These are phyloP conservation scores for Aureobasidium vineae DNA, from an alignment of 2,329 filamentous ascomycete species.

Conservation along the genomic window DNA sequence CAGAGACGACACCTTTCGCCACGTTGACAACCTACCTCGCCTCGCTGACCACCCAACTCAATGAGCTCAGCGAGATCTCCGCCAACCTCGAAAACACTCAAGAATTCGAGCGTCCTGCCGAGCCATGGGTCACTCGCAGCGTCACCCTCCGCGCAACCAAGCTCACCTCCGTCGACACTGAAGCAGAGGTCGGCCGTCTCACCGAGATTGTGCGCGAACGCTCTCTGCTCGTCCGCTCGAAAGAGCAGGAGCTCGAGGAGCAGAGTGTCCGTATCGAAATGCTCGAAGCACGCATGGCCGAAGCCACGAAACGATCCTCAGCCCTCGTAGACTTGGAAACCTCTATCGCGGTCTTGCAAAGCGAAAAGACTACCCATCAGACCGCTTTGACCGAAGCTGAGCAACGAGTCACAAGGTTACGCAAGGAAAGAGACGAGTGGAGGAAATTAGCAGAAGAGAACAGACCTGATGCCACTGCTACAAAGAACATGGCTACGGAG, in stretches of 20 bases:
- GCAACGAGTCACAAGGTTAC: slow-evolving; percentile 43
- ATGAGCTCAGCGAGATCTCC: slow-evolving; percentile 65
- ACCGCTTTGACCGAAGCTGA: slow-evolving; percentile 56
- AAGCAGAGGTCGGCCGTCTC: slow-evolving; percentile 77
- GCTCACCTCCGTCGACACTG: slow-evolving; percentile 73
- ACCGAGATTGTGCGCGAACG: slow-evolving; percentile 78
- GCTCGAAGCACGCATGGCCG: slow-evolving; percentile 81
- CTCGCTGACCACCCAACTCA: slow-evolving; percentile 60
- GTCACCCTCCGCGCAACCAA: slow-evolving; percentile 81
- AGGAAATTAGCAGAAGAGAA: slow-evolving; percentile 63
- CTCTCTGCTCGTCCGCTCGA: slow-evolving; percentile 51
- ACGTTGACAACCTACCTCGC: slow-evolving; percentile 67
- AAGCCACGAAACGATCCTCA: slow-evolving; percentile 73
- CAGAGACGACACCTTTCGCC: slow-evolving; percentile 67
- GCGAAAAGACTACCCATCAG: slow-evolving; percentile 31
- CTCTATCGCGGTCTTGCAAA: slow-evolving; percentile 55
- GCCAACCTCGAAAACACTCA: slow-evolving; percentile 46
- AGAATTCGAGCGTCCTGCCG: slow-evolving; percentile 65
- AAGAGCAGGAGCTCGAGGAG: slow-evolving; percentile 80
- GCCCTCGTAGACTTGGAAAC: slow-evolving; percentile 64
- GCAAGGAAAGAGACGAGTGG: slow-evolving; percentile 66
- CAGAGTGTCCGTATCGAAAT: slow-evolving; percentile 90
- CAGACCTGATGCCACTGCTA: slow-evolving; percentile 48
- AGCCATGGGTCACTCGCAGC: slow-evolving; percentile 81
- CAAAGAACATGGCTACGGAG: slow-evolving; percentile 43